Percentiles rank a stretch among this genome's conserved stretches.
phyloP scores from a whole-genome alignment of 441 rosid genomes.

The Melastoma candidum region DNA sequence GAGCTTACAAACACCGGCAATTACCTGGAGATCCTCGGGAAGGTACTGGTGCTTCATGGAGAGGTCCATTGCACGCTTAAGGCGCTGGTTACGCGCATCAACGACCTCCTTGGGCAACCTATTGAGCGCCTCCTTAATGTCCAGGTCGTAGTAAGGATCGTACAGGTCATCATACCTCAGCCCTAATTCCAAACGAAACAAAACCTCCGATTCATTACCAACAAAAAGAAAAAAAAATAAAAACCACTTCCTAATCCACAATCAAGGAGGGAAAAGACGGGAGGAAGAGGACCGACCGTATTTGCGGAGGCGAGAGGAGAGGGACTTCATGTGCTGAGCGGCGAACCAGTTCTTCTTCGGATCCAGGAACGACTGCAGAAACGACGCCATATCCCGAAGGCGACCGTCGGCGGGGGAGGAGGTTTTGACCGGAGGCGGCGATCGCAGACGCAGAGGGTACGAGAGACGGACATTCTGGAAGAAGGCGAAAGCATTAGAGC shows the following conservation, averaged over 20 bases:
- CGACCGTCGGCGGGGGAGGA: too few relatives aligned
- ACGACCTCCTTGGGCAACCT: slow-evolving; percentile 81
- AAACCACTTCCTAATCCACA: neutral
- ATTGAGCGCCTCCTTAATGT: slow-evolving; percentile 74
- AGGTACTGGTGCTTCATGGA: slow-evolving; percentile 95
- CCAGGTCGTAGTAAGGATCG: slow-evolving; percentile 71
- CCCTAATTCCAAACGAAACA: slow-evolving; percentile 26
- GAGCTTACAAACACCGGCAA: too few relatives aligned
- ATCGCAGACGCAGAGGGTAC: too few relatives aligned
- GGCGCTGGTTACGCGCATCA: slow-evolving; percentile 88
- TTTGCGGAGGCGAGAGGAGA: slow-evolving; percentile 57
- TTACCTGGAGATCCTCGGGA: slow-evolving; percentile 64
- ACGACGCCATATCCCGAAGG: slow-evolving; percentile 33
- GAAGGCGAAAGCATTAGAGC: too few relatives aligned
- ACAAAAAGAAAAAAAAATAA: neutral
- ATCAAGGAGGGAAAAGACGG: slow-evolving; percentile 15
- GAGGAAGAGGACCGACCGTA: slow-evolving; percentile 36
- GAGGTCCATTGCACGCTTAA: slow-evolving; percentile 92
- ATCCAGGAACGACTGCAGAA: slow-evolving; percentile 40
- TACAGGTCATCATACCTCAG: slow-evolving; percentile 79
- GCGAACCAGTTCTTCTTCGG: slow-evolving; percentile 80
- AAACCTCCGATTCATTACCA: neutral
- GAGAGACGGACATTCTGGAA: too few relatives aligned
- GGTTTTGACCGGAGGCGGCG: too few relatives aligned
- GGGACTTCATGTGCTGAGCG: slow-evolving; percentile 59